Conservation (phyloP, 257 asterid genomes). For the Capsicum baccatum region DNA sequence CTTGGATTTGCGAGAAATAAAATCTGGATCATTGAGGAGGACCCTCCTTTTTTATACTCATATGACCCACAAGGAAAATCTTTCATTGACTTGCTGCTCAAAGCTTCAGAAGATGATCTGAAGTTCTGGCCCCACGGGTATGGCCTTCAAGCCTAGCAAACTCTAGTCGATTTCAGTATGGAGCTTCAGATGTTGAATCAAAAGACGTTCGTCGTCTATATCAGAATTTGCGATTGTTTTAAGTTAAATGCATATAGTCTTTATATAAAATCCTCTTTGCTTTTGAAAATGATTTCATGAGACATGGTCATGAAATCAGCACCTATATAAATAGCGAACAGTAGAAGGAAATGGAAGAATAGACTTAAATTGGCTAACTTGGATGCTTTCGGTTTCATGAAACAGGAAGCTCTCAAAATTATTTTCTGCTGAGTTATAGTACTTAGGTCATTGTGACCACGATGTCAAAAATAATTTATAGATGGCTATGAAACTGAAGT, state of each 20-base stretch:
- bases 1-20: slow-evolving; percentile 85
- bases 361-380: not conserved
- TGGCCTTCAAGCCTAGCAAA: slow-evolving; percentile 25
- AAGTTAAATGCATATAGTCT: not conserved
- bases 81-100: slow-evolving; percentile 77
- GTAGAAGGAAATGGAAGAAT: not conserved
- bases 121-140: slow-evolving; percentile 94
- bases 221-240: not conserved
- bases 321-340: not conserved
- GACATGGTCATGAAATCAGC: not conserved
- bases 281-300: slow-evolving; percentile 8
- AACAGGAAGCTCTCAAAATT: not conserved
- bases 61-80: slow-evolving; percentile 70
- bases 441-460: not conserved
- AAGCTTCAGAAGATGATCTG: slow-evolving; percentile 83
- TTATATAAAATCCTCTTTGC: not conserved
- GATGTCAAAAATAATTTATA: not conserved
- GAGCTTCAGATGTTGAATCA: not conserved
- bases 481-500: not conserved
- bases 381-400: not conserved
- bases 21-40: slow-evolving; percentile 76
- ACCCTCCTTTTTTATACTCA: slow-evolving; percentile 77
- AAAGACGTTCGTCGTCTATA: not conserved
- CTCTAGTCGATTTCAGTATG: not conserved
- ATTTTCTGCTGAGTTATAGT: not conserved